Conservation (phyloP, 768 basidiomycete genomes). For the Russula lepida region DNA sequence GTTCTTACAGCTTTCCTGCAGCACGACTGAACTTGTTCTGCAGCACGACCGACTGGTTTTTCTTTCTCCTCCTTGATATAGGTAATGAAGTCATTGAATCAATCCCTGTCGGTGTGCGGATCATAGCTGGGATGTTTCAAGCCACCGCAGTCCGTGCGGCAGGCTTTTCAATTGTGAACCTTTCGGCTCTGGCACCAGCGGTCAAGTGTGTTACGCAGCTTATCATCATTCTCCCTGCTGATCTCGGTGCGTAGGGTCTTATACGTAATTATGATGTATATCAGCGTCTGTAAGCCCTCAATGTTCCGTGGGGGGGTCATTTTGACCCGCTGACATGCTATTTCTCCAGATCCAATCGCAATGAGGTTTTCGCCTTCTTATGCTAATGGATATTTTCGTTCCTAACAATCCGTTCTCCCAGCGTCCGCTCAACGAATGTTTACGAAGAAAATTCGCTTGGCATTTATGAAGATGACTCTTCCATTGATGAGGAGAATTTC, state of each 20-base stretch:
- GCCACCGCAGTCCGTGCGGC: slow-evolving; percentile 76
- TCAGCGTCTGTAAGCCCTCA: slow-evolving; percentile 59
- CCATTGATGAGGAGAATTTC: slow-evolving; percentile 33
- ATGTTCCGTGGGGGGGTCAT: slow-evolving; percentile 5
- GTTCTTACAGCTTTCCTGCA: background rate
- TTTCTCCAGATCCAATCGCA: slow-evolving; percentile 59
- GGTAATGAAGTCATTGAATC: slow-evolving; percentile 59
- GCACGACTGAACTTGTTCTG: background rate
- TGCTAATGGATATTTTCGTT: background rate
- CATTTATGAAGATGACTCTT: slow-evolving; percentile 47
- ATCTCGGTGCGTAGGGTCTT: slow-evolving; percentile 49
- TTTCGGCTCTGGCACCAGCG: slow-evolving; percentile 75
- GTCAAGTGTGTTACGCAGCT: slow-evolving; percentile 55
- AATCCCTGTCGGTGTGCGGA: slow-evolving; percentile 62
- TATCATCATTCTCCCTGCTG: background rate
- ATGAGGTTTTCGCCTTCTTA: slow-evolving; percentile 46
- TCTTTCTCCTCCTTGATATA: slow-evolving; percentile 83
- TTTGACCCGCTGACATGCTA: slow-evolving; percentile 5
- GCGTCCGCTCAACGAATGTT: slow-evolving; percentile 87
- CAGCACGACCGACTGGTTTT: slow-evolving; percentile 81
- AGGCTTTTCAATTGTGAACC: slow-evolving; percentile 71
- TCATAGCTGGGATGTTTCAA: slow-evolving; percentile 73
- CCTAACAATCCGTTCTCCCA: slow-evolving; percentile 24
- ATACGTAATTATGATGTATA: slow-evolving; percentile 92
- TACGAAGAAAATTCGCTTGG: slow-evolving; percentile 93